Conservation (phyloP, 176 grass and related monocot species). For the Musa itinerans region DNA sequence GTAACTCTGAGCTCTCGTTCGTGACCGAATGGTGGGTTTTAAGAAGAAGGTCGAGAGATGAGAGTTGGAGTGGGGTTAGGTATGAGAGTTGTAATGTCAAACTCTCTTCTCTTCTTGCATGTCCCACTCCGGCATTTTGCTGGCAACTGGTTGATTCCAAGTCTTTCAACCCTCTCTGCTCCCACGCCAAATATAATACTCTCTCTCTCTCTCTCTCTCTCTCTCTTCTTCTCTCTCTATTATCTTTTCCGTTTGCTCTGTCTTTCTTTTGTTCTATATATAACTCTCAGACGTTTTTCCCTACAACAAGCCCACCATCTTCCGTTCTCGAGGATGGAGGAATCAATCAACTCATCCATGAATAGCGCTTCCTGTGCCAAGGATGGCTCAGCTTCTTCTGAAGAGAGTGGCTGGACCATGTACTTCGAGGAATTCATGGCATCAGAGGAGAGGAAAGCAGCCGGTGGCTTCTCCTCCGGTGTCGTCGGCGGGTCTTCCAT, state of each 20-base stretch:
- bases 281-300: constrained; percentile 13
- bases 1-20: too few relatives aligned
- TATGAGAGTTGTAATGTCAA: constrained; percentile 10
- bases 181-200: neutral
- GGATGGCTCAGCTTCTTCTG: constrained; percentile 37
- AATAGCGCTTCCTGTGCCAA: constrained; percentile 18
- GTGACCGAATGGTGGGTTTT: too few relatives aligned
- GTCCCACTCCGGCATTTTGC: constrained; percentile 4
- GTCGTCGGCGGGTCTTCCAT: constrained; percentile 34
- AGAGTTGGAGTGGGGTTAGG: constrained; percentile 1
- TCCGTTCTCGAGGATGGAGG: constrained; percentile 39
- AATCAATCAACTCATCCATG: constrained; percentile 38
- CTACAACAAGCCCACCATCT: neutral
- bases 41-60: neutral
- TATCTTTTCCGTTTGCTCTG: neutral
- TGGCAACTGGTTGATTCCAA: neutral
- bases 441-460: constrained; percentile 52
- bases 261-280: constrained; percentile 32
- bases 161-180: neutral
- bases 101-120: neutral
- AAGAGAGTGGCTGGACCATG: constrained; percentile 70
- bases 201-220: neutral
- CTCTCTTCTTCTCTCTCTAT: neutral
- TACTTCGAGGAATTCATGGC: constrained; percentile 76
- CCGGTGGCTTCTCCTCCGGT: neutral